Evolutionary conservation across 2,329 filamentous ascomycete species (phyloP).

Genomic region (Harringtonia aguacate): DNA sequence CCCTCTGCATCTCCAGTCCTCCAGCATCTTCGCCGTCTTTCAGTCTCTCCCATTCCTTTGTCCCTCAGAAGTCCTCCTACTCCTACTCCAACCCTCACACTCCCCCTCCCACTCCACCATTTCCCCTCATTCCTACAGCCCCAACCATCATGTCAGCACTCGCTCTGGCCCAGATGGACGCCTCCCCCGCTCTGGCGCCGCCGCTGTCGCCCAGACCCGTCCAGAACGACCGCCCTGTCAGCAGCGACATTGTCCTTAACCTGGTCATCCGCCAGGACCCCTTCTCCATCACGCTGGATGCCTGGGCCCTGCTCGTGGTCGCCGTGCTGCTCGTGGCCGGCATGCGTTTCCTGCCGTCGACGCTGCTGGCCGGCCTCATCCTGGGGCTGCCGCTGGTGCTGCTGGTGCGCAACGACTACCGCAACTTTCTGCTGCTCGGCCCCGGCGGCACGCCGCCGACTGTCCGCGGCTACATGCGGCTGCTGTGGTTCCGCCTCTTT

Average conservation of each 20-base stretch:
- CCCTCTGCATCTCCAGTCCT: no score
- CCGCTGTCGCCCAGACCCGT: conserved; percentile 2
- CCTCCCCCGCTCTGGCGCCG: background rate
- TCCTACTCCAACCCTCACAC: no score
- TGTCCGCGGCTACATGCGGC: conserved; percentile 58
- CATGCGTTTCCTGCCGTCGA: conserved; percentile 39
- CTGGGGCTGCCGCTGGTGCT: conserved; percentile 35
- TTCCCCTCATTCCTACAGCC: background rate
- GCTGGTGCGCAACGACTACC: conserved; percentile 59
- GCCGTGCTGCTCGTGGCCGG: conserved; percentile 35
- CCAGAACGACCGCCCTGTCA: no score
- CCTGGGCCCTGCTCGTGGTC: conserved; percentile 32
- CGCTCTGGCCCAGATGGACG: background rate
- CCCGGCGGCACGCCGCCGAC: conserved; percentile 73
- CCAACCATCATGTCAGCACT: background rate
- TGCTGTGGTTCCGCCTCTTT: conserved; percentile 66
- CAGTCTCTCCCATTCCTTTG: no score
- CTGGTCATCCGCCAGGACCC: conserved; percentile 37
- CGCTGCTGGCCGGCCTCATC: conserved; percentile 38
- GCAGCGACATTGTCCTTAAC: conserved; percentile 21
- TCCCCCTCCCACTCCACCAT: no score
- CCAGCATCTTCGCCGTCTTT: no score
- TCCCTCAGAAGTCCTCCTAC: no score
- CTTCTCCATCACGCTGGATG: conserved; percentile 42
- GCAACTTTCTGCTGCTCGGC: conserved; percentile 64